Evolutionary conservation across 169 alveolate species (phyloP).

Genomic region (Eimeria tenella): DNA sequence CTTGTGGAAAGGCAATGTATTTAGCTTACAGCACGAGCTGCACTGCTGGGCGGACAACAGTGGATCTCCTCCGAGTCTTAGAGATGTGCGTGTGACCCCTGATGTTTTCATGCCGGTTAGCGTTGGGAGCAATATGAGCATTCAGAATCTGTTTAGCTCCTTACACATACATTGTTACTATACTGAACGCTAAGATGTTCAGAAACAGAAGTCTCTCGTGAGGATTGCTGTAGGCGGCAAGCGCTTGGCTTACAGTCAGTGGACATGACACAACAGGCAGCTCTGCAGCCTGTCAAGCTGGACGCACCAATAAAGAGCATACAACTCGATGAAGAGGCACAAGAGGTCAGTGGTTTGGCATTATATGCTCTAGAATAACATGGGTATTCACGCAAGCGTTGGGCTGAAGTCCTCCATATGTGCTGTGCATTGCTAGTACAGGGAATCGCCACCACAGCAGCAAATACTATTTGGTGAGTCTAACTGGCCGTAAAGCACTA

Average conservation of each 20-base stretch:
- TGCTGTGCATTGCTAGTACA: neutral
- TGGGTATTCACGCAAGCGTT: neutral
- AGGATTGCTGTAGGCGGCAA: slow-evolving; percentile 22
- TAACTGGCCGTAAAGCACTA: neutral
- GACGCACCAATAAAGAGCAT: slow-evolving; percentile 66
- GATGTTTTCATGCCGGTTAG: neutral
- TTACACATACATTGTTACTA: neutral
- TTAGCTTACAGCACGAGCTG: slow-evolving; percentile 28
- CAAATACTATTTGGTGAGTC: slow-evolving; percentile 75
- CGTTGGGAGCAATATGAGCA: too few species aligned
- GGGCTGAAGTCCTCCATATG: neutral
- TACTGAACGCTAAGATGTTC: neutral
- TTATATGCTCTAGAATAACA: neutral
- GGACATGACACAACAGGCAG: slow-evolving; percentile 32
- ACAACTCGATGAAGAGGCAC: slow-evolving; percentile 72
- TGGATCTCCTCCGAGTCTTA: slow-evolving; percentile 41
- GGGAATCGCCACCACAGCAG: slow-evolving; percentile 71
- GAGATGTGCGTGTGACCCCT: slow-evolving; percentile 20
- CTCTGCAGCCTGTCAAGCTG: slow-evolving; percentile 26
- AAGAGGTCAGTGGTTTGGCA: slow-evolving; percentile 25
- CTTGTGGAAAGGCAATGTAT: slow-evolving; percentile 62
- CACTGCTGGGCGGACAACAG: slow-evolving; percentile 34
- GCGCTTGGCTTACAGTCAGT: slow-evolving; percentile 48
- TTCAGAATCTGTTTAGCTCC: neutral
- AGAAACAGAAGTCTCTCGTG: neutral